Conservation (phyloP, 2,329 filamentous ascomycete genomes). For the Paradendryphiella salina region DNA sequence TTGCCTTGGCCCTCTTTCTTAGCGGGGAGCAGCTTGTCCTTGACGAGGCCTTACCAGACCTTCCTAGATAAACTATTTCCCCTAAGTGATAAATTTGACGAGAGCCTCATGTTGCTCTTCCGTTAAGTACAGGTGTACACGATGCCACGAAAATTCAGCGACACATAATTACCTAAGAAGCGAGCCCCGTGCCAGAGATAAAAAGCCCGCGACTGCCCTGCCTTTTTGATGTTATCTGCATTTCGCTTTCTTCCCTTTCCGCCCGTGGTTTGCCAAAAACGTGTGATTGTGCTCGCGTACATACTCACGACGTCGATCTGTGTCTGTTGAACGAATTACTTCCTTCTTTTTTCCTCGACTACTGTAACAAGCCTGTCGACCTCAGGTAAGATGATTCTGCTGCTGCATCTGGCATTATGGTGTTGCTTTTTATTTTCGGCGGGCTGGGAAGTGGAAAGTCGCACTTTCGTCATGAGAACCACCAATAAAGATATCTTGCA, state of each 20-base stretch:
- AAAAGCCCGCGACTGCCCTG: slow-evolving; percentile 30
- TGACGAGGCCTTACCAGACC: slow-evolving; percentile 13
- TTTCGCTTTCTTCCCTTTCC: background rate
- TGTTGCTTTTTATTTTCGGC: slow-evolving; percentile 1
- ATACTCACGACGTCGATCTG: background rate
- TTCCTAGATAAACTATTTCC: slow-evolving; percentile 29
- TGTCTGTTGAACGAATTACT: background rate
- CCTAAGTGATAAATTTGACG: slow-evolving; percentile 38
- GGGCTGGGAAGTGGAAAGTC: background rate
- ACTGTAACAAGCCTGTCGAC: background rate
- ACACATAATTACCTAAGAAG: slow-evolving; percentile 44
- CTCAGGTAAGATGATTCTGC: background rate
- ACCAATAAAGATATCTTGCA: slow-evolving; percentile 1
- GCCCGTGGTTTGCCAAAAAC: background rate
- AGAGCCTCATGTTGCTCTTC: slow-evolving; percentile 29
- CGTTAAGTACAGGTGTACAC: slow-evolving; percentile 42
- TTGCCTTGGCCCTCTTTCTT: slow-evolving; percentile 18
- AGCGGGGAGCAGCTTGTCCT: slow-evolving; percentile 28
- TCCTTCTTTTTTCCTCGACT: background rate
- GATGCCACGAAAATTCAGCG: slow-evolving; percentile 31
- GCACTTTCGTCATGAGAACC: slow-evolving; percentile 1
- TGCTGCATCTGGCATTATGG: background rate
- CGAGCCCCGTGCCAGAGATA: slow-evolving; percentile 32
- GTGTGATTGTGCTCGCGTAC: background rate
- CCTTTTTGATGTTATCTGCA: slow-evolving; percentile 1